These are phyloP conservation scores for Panicum miliaceum DNA, from an alignment of 176 grass and related monocot genomes.

Conservation along the genomic window DNA sequence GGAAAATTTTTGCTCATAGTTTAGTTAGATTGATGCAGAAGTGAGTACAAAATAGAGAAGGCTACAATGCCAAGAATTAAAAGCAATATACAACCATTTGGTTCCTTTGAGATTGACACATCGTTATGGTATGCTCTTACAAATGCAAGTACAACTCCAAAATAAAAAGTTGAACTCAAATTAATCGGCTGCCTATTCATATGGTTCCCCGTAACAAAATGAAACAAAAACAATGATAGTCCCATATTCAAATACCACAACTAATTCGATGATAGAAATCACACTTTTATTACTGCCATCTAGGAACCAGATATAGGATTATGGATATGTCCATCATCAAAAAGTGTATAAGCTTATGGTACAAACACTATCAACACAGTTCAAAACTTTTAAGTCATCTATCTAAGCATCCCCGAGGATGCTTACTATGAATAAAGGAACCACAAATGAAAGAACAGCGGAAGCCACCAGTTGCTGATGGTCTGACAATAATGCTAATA, in stretches of 20 bases:
- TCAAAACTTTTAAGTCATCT: slow-evolving; percentile 30
- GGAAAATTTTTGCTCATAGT: background rate
- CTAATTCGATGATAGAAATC: background rate
- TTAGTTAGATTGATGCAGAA: background rate
- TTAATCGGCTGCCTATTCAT: background rate
- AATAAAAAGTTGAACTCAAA: background rate
- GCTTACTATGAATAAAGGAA: background rate
- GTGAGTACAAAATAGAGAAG: background rate
- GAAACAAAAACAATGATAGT: background rate
- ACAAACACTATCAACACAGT: slow-evolving; percentile 32
- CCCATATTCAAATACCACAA: too few species aligned
- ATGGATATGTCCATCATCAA: slow-evolving; percentile 28
- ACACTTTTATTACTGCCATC: background rate
- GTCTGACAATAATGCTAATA: background rate
- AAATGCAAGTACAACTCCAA: background rate
- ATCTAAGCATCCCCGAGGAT: background rate
- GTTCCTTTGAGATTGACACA: too few species aligned
- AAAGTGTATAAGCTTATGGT: slow-evolving; percentile 30
- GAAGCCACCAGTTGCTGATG: slow-evolving; percentile 25
- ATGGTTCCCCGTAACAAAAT: background rate
- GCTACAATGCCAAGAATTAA: background rate
- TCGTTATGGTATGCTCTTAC: background rate
- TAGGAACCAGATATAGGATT: slow-evolving; percentile 12
- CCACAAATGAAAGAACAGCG: slow-evolving; percentile 27
- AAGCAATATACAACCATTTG: background rate